Percentiles rank a stretch among this genome's conserved stretches.
These are phyloP conservation scores for Graphiopsis chlorocephala DNA, from an alignment of 2,329 filamentous ascomycete genomes.

Conservation along the genomic window DNA sequence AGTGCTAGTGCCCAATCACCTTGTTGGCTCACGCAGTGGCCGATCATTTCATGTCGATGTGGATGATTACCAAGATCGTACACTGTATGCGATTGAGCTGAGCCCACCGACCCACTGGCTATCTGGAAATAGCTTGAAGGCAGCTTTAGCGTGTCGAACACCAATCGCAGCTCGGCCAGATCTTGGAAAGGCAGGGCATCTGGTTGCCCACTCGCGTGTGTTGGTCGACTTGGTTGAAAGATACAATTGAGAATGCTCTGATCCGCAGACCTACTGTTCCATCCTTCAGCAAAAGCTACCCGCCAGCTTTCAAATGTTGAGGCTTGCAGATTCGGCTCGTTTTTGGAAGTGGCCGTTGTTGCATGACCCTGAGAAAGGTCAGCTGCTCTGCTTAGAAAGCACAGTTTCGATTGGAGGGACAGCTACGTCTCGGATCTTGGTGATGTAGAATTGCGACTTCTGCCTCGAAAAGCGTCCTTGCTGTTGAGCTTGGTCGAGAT, in stretches of 20 bases:
- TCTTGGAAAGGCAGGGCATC: slow-evolving; percentile 20
- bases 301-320: background rate
- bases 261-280: background rate
- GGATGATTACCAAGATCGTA: background rate
- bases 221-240: slow-evolving; percentile 19
- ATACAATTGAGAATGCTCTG: slow-evolving; percentile 13
- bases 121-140: slow-evolving; percentile 23
- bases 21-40: slow-evolving; percentile 20
- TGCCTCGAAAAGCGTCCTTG: slow-evolving; percentile 2
- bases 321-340: background rate
- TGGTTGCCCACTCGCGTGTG: slow-evolving; percentile 18
- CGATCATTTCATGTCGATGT: slow-evolving; percentile 16
- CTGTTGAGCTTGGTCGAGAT: background rate
- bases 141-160: slow-evolving; percentile 18
- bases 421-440: background rate
- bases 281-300: background rate
- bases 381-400: background rate
- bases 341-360: background rate
- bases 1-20: slow-evolving; percentile 25
- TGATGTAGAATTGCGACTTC: background rate
- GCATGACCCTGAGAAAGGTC: background rate
- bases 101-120: slow-evolving; percentile 16
- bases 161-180: background rate
- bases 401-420: background rate
- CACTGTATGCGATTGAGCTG: slow-evolving; percentile 12